Evolutionary conservation across 2,329 filamentous ascomycete species (phyloP).

Genomic region (Paecilomyces variotii): DNA sequence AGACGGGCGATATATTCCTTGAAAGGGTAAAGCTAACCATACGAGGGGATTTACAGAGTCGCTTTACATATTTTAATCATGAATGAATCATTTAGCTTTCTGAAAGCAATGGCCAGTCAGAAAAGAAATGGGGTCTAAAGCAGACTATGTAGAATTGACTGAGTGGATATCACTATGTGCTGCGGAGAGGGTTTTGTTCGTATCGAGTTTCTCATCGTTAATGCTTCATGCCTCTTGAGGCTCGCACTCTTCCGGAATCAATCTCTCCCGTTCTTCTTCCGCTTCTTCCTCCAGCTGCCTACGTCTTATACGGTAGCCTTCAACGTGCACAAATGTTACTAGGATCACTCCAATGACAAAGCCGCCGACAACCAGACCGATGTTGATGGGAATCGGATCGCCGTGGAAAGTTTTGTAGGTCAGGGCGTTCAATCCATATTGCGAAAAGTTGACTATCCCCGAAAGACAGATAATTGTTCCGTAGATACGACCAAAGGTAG

Average conservation of each 20-base stretch:
- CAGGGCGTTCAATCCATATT: conserved; percentile 69
- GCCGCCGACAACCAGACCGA: conserved; percentile 56
- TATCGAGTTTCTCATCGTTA: neutral
- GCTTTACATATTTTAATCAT: no score
- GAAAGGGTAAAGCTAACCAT: no score
- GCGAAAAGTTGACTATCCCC: conserved; percentile 74
- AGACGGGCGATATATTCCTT: no score
- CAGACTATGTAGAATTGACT: neutral
- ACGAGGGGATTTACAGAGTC: no score
- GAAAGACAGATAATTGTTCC: conserved; percentile 81
- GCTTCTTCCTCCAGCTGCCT: conserved; percentile 6
- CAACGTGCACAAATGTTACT: conserved; percentile 53
- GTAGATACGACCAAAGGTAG: conserved; percentile 86
- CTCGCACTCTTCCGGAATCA: conserved; percentile 18
- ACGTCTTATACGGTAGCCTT: conserved; percentile 10
- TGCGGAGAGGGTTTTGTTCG: neutral
- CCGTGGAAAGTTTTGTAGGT: conserved; percentile 64
- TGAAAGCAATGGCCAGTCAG: no score
- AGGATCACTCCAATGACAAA: conserved; percentile 58
- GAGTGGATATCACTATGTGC: neutral
- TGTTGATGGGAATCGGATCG: conserved; percentile 71
- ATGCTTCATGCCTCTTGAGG: neutral
- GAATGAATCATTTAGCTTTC: no score
- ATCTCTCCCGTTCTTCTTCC: conserved; percentile 18
- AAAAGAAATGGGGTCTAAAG: no score